Base-by-base conservation (phyloP, 2,329 filamentous ascomycete species). In the Sporothrix luriei region DNA sequence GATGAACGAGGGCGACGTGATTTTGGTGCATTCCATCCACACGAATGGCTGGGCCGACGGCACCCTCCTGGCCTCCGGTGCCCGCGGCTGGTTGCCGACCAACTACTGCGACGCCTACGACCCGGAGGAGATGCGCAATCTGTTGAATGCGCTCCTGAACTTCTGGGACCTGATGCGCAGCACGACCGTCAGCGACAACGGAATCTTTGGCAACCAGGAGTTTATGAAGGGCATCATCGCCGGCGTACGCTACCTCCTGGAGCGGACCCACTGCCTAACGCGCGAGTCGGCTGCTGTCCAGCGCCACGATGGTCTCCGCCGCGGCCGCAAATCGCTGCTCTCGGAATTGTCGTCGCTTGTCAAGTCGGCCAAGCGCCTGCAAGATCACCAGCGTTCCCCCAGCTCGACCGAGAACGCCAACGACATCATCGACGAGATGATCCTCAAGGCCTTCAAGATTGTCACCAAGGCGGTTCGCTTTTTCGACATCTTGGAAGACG, bases 31-130 rank as follows among this genome's bases (percentile, higher is more conserved):
- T 79, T 97, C 95, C 4, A 92, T 98, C 74, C 95, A 99, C 79
- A 95, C 93, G 71, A 99, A 98, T 81, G 95, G 95, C 74, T 99
- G 95, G 95, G 95, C 95, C 43, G 95, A 99, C 78, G 95, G 95
- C 66, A 99, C 95, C 0, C 83, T 97, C 52, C 82, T 99, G 72
- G 86, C 90, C 29, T 92, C 93, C 2, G 94, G 94, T 33, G 91
- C 91, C 66, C 87, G 95, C 74, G 95, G 95, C 72, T 99, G 95
- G 95, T 83, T 99, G 71, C 95, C 95, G 2, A 99, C 95, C 10
- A 99, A 99, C 79, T 99, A 98, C 79, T 99, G 95, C 82, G 94
- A 97, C 78, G 87, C 92, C 11, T 99, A 97, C 78, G 92, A 97
- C 74, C 93, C 94, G 59, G 88, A 93, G 26, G 89, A 93, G 73